A percentile compares a stretch with the other conserved stretches of the same genome.
phyloP scores from a whole-genome alignment of 2,329 filamentous ascomycete genomes.

The Curvularia spicifera region DNA sequence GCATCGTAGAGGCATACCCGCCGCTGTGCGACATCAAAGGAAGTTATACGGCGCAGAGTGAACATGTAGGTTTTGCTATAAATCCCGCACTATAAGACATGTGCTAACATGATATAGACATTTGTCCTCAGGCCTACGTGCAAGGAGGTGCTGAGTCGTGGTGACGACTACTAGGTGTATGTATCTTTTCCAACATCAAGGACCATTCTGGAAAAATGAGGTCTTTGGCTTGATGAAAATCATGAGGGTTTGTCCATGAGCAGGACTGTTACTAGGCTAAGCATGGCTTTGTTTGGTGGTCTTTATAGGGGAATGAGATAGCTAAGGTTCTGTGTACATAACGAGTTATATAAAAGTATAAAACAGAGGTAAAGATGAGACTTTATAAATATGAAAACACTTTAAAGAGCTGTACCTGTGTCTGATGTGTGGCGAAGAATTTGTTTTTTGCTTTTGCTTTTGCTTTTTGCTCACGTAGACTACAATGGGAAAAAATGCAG shows the following conservation, averaged over 20 bases:
- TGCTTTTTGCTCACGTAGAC: background rate
- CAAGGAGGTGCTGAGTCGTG: conserved; percentile 86
- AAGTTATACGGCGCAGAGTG: conserved; percentile 91
- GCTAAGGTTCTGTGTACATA: background rate
- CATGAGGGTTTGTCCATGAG: background rate
- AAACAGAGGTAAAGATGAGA: background rate
- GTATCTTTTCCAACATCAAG: background rate
- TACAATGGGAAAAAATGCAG: background rate
- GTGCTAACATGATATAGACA: conserved; percentile 36
- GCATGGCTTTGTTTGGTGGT: background rate
- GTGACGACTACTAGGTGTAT: conserved; percentile 74
- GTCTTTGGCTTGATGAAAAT: background rate
- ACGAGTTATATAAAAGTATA: background rate
- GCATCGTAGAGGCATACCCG: conserved; percentile 89
- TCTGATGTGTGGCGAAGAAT: background rate
- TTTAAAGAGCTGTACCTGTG: background rate
- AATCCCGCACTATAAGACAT: background rate
- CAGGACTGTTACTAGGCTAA: background rate
- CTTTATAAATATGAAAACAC: background rate
- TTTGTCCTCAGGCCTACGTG: conserved; percentile 56
- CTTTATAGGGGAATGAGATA: background rate
- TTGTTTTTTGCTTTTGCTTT: background rate
- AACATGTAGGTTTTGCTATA: conserved; percentile 69
- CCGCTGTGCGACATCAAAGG: conserved; percentile 91
- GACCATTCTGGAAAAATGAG: background rate